Conservation (phyloP, 2,329 filamentous ascomycete species). For the Pseudogymnoascus sp. region DNA sequence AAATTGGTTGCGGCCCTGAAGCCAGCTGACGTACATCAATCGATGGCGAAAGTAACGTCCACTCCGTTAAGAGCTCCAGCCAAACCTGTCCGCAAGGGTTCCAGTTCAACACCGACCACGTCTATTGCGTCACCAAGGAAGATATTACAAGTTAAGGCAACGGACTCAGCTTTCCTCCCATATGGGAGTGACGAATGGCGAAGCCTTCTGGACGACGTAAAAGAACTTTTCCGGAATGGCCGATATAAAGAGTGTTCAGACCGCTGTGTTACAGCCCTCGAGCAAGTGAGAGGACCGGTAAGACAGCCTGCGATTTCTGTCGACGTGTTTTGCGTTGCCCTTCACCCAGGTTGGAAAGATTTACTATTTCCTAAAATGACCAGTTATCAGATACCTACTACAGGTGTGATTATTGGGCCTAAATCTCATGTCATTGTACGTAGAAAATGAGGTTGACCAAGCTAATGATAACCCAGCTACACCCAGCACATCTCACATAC, state of each 20-base stretch:
- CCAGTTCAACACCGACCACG: background rate
- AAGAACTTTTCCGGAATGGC: slow-evolving; percentile 21
- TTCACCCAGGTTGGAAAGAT: slow-evolving; percentile 8
- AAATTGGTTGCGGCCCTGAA: background rate
- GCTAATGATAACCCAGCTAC: slow-evolving; percentile 12
- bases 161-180: slow-evolving; percentile 15
- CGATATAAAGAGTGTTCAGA: slow-evolving; percentile 26
- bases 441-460: background rate
- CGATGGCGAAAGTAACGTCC: background rate
- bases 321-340: background rate
- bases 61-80: background rate
- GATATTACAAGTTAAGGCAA: background rate
- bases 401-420: background rate
- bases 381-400: background rate
- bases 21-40: background rate
- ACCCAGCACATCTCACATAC: slow-evolving; percentile 26
- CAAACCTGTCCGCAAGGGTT: background rate
- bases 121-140: background rate
- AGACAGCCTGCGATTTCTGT: slow-evolving; percentile 11
- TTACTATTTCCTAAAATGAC: slow-evolving; percentile 14
- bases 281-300: slow-evolving; percentile 25
- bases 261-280: slow-evolving; percentile 24
- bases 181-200: slow-evolving; percentile 24
- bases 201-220: slow-evolving; percentile 26
- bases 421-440: background rate